Percentiles rank a stretch among this genome's conserved stretches.
phyloP scores from a whole-genome alignment of 441 rosid genomes.

The Bocquillonia castaneifolia region DNA sequence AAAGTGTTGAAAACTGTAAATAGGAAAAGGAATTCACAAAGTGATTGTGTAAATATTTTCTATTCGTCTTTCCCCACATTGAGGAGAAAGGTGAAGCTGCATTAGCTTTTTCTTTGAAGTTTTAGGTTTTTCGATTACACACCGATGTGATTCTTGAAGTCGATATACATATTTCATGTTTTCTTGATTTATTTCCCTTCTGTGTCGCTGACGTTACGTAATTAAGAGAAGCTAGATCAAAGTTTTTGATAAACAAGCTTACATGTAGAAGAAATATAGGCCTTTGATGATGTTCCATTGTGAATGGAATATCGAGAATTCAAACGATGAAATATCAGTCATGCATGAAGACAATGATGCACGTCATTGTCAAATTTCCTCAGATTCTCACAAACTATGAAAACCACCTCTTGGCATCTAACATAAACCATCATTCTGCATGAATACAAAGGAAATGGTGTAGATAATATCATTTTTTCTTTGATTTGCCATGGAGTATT shows the following conservation, averaged over 20 bases:
- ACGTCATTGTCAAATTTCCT: too few relatives aligned
- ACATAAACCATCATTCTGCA: background rate
- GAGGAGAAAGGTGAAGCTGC: slow-evolving; percentile 9
- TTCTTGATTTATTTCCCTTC: background rate
- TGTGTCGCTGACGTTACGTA: background rate
- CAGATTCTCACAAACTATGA: too few relatives aligned
- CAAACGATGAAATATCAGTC: too few relatives aligned
- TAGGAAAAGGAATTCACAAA: slow-evolving; percentile 22
- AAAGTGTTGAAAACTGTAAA: slow-evolving; percentile 31
- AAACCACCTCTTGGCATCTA: too few relatives aligned
- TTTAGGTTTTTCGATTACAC: slow-evolving; percentile 4
- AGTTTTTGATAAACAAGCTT: too few relatives aligned
- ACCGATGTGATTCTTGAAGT: background rate
- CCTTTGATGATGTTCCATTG: too few relatives aligned
- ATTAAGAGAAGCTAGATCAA: too few relatives aligned
- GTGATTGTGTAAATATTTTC: slow-evolving; percentile 27
- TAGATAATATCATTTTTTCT: too few relatives aligned
- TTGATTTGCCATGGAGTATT: background rate
- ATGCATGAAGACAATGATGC: too few relatives aligned
- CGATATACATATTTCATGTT: background rate
- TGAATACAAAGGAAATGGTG: background rate
- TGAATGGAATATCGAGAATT: too few relatives aligned
- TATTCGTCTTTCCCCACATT: slow-evolving; percentile 4
- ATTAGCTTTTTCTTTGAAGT: slow-evolving; percentile 13
- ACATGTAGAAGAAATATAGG: too few relatives aligned